Evolutionary conservation across 495 filamentous ascomycete genomes (phyloP).

Genomic region (Penicillium paradoxum): DNA sequence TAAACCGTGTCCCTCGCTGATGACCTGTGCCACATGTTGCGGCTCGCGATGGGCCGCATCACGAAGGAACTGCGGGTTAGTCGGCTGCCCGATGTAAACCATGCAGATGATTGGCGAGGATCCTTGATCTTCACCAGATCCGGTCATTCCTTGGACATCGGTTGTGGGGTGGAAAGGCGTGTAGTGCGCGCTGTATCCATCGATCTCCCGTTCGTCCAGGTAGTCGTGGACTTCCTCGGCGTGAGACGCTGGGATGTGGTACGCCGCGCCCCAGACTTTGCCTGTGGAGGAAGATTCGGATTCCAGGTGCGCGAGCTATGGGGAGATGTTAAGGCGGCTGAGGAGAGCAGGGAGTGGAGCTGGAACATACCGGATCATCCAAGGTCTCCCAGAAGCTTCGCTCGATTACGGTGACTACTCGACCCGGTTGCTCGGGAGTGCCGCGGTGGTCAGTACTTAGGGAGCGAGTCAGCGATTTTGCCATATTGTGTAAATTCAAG

Average conservation of each 20-base stretch:
- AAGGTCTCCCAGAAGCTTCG: constrained; percentile 74
- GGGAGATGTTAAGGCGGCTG: background rate
- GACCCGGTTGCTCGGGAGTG: constrained; percentile 77
- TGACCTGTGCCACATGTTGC: constrained; percentile 77
- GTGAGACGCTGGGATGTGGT: constrained; percentile 70
- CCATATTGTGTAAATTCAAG: background rate
- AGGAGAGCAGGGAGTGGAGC: background rate
- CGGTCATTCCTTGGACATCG: background rate
- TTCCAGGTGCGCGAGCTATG: constrained; percentile 35
- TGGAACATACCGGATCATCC: constrained; percentile 50
- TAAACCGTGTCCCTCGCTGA: constrained; percentile 68
- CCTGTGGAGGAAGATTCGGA: constrained; percentile 39
- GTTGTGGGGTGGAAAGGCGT: constrained; percentile 67
- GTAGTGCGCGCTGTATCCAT: constrained; percentile 89
- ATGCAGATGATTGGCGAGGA: constrained; percentile 50
- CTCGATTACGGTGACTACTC: constrained; percentile 90
- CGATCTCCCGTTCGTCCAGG: constrained; percentile 95
- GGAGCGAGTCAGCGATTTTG: background rate
- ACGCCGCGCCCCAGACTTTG: constrained; percentile 88
- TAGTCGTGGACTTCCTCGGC: constrained; percentile 81
- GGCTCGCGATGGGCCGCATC: constrained; percentile 66
- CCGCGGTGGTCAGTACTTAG: constrained; percentile 85
- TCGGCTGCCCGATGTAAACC: constrained; percentile 93
- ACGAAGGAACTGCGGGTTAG: constrained; percentile 84
- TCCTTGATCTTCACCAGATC: background rate